Evolutionary conservation across 176 grass and related monocot genomes (phyloP), one percentile per base, ranked within the genome.

Genomic region (Carex kokanica): DNA sequence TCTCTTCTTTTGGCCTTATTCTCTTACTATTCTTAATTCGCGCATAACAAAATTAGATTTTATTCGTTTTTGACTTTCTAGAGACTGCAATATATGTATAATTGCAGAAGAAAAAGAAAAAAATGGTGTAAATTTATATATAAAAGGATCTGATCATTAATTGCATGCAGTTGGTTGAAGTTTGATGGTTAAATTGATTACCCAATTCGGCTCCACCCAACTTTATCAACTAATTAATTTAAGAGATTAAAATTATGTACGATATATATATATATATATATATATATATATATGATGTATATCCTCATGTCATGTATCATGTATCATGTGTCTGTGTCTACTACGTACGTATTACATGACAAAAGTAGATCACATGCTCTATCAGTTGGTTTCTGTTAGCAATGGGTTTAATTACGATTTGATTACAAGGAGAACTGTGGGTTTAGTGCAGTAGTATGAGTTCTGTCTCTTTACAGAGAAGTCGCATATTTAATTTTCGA

Each of bases 1-100:
- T 74, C 18, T 75, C 60, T 31, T 49, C 60, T 67, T 82, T 82
- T 78, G 73, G 73, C 51, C 49, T 78, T 56, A 56, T 78, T 78
- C 73, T 53, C 73, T 77, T 51, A 34, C 73, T 56, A 49, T 41
- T 63, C 59, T 61, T 81, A 20, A 62, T 81, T 81, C 45, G 38
- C 8, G 8, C 58, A 81, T 36, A 60, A 40, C n/a, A 60, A 60
- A 61, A 20, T 40, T 63, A 63, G 18, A 81, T 81, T 24, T 81
- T 81, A 34, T 78, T 55, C 23, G 24, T 78, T 55, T 31, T 78
- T 56, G 2, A 78, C 73, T 78, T 32, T 56, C 73, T 78, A 56
- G 73, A 78, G 13, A 78, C 49, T 32, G 13, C 65, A 69, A 36
- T 41, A 69, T 69, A 29, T 40, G 16, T 8, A 71, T 43, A 16